phyloP scores from a whole-genome alignment of 441 rosid genomes.

The Macaranga tanarius region DNA sequence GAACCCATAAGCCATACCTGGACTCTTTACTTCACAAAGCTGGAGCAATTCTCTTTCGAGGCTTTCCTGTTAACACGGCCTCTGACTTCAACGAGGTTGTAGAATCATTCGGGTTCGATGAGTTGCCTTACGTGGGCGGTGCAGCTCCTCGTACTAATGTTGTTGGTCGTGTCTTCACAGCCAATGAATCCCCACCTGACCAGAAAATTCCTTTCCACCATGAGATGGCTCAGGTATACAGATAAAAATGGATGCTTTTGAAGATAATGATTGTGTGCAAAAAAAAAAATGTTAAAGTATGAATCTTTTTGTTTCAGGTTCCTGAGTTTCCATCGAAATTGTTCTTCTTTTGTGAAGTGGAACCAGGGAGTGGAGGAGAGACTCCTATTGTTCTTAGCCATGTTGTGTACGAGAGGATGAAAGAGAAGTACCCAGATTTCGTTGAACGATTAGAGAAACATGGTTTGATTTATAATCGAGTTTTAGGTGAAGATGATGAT shows the following conservation, averaged over 20 bases:
- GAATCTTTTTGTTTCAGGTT: conserved; percentile 40
- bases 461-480: conserved; percentile 66
- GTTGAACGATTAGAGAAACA: conserved; percentile 60
- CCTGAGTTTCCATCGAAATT: conserved; percentile 85
- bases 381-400: conserved; percentile 88
- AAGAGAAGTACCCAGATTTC: conserved; percentile 59
- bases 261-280: background rate
- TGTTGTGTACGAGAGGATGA: conserved; percentile 73
- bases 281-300: too few relatives aligned
- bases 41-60: conserved; percentile 74
- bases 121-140: conserved; percentile 90
- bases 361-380: conserved; percentile 86
- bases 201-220: conserved; percentile 90
- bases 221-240: conserved; percentile 80
- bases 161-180: conserved; percentile 84
- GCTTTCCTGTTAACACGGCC: conserved; percentile 56
- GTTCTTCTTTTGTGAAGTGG: conserved; percentile 88
- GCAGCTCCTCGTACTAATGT: conserved; percentile 81
- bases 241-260: too few relatives aligned
- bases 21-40: conserved; percentile 57
- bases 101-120: conserved; percentile 79
- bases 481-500: conserved; percentile 77
- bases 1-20: conserved; percentile 46
- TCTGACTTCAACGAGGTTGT: conserved; percentile 77
- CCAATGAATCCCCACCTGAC: conserved; percentile 90